Base-by-base conservation (phyloP, 2,329 filamentous ascomycete species). In the Helotiales sp. region DNA sequence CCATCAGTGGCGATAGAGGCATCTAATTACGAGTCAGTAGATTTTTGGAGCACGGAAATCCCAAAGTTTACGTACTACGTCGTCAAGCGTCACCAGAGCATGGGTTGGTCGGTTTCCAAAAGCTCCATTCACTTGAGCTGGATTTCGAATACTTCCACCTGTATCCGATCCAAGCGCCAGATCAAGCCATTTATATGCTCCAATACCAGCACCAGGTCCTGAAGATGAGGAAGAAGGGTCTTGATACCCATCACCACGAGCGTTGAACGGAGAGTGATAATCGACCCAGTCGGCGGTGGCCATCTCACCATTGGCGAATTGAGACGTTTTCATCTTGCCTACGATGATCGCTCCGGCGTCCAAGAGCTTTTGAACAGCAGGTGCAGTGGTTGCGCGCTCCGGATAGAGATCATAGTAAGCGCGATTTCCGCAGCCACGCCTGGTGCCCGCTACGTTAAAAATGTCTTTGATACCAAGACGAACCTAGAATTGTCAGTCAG, bases 401-500 rank as follows among this genome's bases (percentile, higher is more conserved):
- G 75, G 73, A 55, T 84, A 81, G 2, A 87, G 69, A 31, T 79
- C 72, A 19, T 78, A 78, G 76, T 81, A 88, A 1, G 83, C 80
- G 30, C 81, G 74, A 53, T 83, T 87, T 0, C 84, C 85, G 25
- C 81, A 74, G 1, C 77, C 76, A 0, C 81, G 85, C 12, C 76
- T 76, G 0, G 85, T 70, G 2, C 85, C 86, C 19, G 77, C 76
- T 31, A 87, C 69, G 60, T 84, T 76, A 65, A 78, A 84, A 46
- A 86, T 82, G 62, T 88, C 85, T 69, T 88, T 88, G 52, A 88
- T 76, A 0, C 79, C 84, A 1, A 88, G 69, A n/a, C 85, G 77
- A 4, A 86, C 78, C n/a, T 48, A n/a, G 6, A 12, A 24, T 9
- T 10, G 5, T 48, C 17, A 48, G 46, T 5, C 12, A 6, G 8